Evolutionary conservation across 805 yeast species (phyloP).

Genomic region (Candida caryicola): DNA sequence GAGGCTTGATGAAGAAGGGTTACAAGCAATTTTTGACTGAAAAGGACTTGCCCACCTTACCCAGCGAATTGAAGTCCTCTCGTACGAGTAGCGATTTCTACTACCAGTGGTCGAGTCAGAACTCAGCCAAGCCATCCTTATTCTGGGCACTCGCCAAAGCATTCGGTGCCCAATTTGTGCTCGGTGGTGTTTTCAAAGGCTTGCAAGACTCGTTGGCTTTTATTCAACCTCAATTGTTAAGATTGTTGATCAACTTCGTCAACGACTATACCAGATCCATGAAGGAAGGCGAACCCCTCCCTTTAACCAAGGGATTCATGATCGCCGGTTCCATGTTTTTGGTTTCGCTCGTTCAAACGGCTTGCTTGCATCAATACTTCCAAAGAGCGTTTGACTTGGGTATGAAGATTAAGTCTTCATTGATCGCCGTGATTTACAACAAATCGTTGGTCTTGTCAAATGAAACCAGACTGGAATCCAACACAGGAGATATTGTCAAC

Average conservation of each 20-base stretch:
- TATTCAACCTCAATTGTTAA: constrained; percentile 78
- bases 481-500: constrained; percentile 92
- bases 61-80: constrained; percentile 59
- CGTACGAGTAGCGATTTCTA: constrained; percentile 50
- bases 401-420: constrained; percentile 68
- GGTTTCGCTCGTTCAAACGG: constrained; percentile 74
- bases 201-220: constrained; percentile 78
- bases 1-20: constrained; percentile 76
- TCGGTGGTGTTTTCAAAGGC: constrained; percentile 72
- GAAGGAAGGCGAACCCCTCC: constrained; percentile 44
- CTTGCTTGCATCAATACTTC: constrained; percentile 74
- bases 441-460: constrained; percentile 67
- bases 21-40: constrained; percentile 54
- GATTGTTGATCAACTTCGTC: constrained; percentile 57
- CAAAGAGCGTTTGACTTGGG: constrained; percentile 72
- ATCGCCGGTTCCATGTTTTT: constrained; percentile 73
- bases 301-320: constrained; percentile 72
- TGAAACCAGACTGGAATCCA: constrained; percentile 65
- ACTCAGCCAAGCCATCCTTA: constrained; percentile 47
- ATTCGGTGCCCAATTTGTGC: constrained; percentile 67
- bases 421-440: constrained; percentile 64
- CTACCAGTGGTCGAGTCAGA: constrained; percentile 59
- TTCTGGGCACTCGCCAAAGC: constrained; percentile 60
- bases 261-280: constrained; percentile 38
- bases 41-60: constrained; percentile 77